Percentiles rank a stretch among this genome's conserved stretches.
Conservation (phyloP, 1,284 basidiomycete species). For the Lentinus polychrous region DNA sequence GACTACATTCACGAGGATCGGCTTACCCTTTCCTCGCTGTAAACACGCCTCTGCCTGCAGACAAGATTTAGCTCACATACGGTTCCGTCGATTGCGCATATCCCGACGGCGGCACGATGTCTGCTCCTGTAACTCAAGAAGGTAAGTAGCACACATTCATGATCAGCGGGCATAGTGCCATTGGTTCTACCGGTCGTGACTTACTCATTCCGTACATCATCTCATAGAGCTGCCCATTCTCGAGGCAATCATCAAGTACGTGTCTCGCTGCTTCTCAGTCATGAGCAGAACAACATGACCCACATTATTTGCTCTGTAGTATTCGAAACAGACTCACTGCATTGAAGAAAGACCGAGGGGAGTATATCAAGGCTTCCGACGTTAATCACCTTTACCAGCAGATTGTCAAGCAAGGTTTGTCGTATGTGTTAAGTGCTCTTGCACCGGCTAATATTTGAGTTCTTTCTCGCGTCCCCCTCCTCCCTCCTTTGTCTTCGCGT, state of each 20-base stretch:
- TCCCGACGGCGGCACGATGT: constrained; percentile 31
- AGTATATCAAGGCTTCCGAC: constrained; percentile 89
- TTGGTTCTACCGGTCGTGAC: constrained; percentile 11
- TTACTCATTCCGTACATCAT: constrained; percentile 21
- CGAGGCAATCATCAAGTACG: constrained; percentile 89
- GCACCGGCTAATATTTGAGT: not conserved
- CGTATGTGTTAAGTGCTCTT: not conserved
- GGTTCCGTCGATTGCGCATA: not conserved
- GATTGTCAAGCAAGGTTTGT: constrained; percentile 88
- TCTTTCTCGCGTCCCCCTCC: not conserved
- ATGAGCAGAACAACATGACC: constrained; percentile 2
- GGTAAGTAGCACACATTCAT: constrained; percentile 39
- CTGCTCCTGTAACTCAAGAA: constrained; percentile 67
- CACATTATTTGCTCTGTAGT: constrained; percentile 32
- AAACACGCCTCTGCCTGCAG: not conserved
- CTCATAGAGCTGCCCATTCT: constrained; percentile 83
- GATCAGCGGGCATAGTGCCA: constrained; percentile 8
- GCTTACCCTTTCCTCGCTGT: not conserved
- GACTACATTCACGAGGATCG: constrained; percentile 1
- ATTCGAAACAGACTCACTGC: constrained; percentile 89
- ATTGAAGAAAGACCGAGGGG: constrained; percentile 82
- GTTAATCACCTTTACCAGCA: constrained; percentile 92
- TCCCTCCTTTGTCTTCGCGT: not conserved
- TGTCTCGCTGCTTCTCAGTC: constrained; percentile 11
- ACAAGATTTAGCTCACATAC: not conserved